phyloP scores from a whole-genome alignment of 2,329 filamentous ascomycete species.

The Phialemoniopsis sp. region DNA sequence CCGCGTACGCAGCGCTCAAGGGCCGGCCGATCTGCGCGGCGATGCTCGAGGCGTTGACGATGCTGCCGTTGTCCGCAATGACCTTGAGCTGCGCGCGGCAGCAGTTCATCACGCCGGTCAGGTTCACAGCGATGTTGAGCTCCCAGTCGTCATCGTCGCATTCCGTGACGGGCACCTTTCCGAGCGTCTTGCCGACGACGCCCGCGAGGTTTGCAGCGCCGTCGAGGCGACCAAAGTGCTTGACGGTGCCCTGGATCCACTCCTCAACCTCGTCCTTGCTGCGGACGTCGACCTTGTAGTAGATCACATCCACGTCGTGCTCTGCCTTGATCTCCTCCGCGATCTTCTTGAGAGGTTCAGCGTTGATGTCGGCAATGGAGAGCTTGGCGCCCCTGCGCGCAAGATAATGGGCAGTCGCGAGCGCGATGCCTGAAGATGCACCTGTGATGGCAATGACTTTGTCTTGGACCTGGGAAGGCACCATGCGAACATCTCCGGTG shows the following conservation, averaged over 20 bases:
- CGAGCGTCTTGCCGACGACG: slow-evolving; percentile 38
- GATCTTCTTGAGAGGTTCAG: neutral
- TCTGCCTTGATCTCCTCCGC: slow-evolving; percentile 4
- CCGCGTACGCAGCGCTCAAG: slow-evolving; percentile 33
- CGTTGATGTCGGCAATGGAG: slow-evolving; percentile 4
- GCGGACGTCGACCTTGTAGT: slow-evolving; percentile 40
- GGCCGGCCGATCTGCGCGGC: no score
- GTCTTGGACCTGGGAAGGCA: no score
- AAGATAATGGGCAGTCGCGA: slow-evolving; percentile 3
- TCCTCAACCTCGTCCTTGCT: slow-evolving; percentile 40
- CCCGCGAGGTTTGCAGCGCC: slow-evolving; percentile 53
- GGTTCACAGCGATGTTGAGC: slow-evolving; percentile 40
- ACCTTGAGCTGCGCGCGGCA: slow-evolving; percentile 31
- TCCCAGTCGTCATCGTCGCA: slow-evolving; percentile 44
- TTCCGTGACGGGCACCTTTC: slow-evolving; percentile 31
- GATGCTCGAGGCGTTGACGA: slow-evolving; percentile 40
- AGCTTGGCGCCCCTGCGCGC: slow-evolving; percentile 2
- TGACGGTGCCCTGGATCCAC: slow-evolving; percentile 43
- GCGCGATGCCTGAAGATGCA: slow-evolving; percentile 3
- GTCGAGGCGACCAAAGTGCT: slow-evolving; percentile 47
- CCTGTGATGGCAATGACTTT: slow-evolving; percentile 7
- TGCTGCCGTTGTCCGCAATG: slow-evolving; percentile 32
- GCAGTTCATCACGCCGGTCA: slow-evolving; percentile 49
- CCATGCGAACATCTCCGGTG: no score
- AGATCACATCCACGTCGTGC: slow-evolving; percentile 4